Conservation (phyloP, 139 green algal species). For the Pseudopediastrum boryanum region DNA sequence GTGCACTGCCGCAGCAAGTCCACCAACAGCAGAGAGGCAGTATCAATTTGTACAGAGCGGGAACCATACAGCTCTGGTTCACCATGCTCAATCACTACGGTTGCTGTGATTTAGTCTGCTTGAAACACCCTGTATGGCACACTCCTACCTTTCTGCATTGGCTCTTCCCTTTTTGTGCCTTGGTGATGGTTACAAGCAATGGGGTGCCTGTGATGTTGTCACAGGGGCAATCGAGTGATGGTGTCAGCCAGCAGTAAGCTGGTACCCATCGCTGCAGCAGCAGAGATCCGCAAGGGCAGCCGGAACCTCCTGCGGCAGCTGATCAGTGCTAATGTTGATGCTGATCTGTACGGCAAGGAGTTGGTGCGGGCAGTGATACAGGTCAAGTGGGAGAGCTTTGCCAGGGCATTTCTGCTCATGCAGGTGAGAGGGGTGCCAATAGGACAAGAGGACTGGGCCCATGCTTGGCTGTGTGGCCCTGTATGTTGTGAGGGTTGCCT, state of each 20-base stretch:
- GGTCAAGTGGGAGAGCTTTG: constrained; percentile 36
- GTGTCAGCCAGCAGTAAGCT: constrained; percentile 25
- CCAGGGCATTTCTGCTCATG: constrained; percentile 34
- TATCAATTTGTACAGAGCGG: too few species aligned
- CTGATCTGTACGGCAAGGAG: constrained; percentile 34
- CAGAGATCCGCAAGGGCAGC: constrained; percentile 25
- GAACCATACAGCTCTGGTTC: too few species aligned
- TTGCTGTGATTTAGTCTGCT: too few species aligned
- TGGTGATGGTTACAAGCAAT: background rate
- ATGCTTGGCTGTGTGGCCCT: background rate
- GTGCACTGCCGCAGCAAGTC: too few species aligned
- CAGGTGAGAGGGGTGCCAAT: constrained; percentile 1
- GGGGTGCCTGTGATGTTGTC: too few species aligned
- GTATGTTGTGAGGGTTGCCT: too few species aligned
- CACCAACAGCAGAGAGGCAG: too few species aligned
- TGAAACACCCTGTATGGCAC: too few species aligned
- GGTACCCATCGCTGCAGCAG: constrained; percentile 22
- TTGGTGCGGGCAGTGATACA: constrained; percentile 33
- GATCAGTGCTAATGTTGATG: constrained; percentile 24
- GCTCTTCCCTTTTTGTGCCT: background rate
- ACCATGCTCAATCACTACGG: too few species aligned
- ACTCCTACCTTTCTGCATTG: background rate
- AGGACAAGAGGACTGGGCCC: too few species aligned
- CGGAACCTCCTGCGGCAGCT: constrained; percentile 39
- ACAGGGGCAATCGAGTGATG: constrained; percentile 15